A percentile compares a stretch with the other conserved stretches of the same genome.
These are phyloP conservation scores for Circinella umbellata DNA, from an alignment of 371 early-diverging fungal species.

Conservation along the genomic window DNA sequence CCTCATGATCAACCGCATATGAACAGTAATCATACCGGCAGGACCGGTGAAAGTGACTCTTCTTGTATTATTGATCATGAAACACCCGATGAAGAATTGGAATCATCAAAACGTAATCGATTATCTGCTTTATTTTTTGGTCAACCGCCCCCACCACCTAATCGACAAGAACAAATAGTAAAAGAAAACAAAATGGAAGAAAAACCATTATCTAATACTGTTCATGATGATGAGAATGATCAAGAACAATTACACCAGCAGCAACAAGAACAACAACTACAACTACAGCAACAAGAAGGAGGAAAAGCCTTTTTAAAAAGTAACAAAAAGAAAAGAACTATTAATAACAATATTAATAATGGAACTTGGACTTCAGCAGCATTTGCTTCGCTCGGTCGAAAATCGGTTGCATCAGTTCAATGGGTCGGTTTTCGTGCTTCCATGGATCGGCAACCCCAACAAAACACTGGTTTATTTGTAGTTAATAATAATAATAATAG, in stretches of 20 bases:
- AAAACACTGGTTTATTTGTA: conserved; percentile 5
- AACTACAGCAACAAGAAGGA: conserved; percentile 4
- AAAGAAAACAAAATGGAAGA: neutral
- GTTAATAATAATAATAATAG: conserved; percentile 11
- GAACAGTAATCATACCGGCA: neutral
- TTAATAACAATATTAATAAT: neutral
- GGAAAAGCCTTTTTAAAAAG: neutral
- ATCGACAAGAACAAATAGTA: neutral
- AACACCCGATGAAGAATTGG: neutral
- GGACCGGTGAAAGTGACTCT: neutral
- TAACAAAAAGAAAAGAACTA: conserved; percentile 10
- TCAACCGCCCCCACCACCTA: neutral
- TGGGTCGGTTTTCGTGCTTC: conserved; percentile 24
- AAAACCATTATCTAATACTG: neutral
- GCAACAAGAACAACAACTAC: too few relatives aligned
- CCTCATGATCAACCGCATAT: neutral
- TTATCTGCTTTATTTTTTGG: conserved; percentile 1
- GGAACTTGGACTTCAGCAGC: conserved; percentile 12
- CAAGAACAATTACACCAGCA: neutral
- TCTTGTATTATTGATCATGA: neutral
- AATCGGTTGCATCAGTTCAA: conserved; percentile 24
- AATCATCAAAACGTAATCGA: conserved; percentile 1
- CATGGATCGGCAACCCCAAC: conserved; percentile 19
- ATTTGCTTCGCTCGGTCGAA: conserved; percentile 21
- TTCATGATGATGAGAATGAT: neutral